These are phyloP conservation scores for Pleurotus cornucopiae DNA, from an alignment of 768 basidiomycete genomes.

Conservation along the genomic window DNA sequence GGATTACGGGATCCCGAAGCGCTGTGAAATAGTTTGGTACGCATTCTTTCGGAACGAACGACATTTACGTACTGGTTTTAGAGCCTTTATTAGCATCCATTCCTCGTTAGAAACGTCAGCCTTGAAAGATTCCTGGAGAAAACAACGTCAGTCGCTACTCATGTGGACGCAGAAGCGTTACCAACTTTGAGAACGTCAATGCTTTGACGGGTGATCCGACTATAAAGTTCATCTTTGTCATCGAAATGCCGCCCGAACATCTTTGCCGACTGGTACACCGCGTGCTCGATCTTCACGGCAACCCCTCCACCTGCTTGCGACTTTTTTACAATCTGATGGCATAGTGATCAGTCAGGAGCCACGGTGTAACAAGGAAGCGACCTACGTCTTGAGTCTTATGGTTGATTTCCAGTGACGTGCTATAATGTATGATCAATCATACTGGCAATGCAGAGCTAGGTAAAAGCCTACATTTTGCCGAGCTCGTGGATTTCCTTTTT, in stretches of 20 bases:
- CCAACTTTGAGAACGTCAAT: constrained; percentile 92
- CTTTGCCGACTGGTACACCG: constrained; percentile 91
- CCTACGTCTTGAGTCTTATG: constrained; percentile 83
- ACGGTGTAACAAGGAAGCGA: background rate
- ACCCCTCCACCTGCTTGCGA: constrained; percentile 94
- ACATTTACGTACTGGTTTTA: constrained; percentile 64
- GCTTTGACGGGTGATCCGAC: constrained; percentile 85
- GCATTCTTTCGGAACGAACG: no score
- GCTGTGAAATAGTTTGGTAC: background rate
- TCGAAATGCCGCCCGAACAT: constrained; percentile 96
- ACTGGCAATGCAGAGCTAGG: background rate
- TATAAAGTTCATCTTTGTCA: constrained; percentile 91
- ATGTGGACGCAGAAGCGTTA: background rate
- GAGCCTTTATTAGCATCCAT: constrained; percentile 85
- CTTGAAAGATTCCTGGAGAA: constrained; percentile 72
- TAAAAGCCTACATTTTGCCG: constrained; percentile 80
- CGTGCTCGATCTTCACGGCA: constrained; percentile 97
- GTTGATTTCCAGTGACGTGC: constrained; percentile 96
- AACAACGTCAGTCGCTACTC: constrained; percentile 2
- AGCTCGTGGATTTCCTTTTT: constrained; percentile 90
- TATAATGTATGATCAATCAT: constrained; percentile 25
- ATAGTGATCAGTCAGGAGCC: background rate
- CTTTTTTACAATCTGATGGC: constrained; percentile 80
- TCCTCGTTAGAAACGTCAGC: constrained; percentile 87
- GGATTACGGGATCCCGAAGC: constrained; percentile 5